These are phyloP conservation scores for Biscutella laevigata DNA, from an alignment of 441 rosid species.

Conservation along the genomic window DNA sequence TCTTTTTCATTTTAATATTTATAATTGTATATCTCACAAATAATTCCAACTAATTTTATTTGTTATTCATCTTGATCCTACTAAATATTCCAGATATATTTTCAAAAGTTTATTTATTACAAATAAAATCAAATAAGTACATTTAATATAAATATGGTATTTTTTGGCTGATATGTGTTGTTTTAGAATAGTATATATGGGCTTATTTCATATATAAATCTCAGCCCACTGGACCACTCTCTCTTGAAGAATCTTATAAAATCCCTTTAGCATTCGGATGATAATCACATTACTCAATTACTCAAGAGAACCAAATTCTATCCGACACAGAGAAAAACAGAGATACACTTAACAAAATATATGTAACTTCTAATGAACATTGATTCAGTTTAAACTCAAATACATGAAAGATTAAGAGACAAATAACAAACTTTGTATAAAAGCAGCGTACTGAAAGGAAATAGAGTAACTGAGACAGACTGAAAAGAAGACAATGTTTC, in stretches of 20 bases:
- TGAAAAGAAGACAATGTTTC: no score
- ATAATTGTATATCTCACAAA: no score
- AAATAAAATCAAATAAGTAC: no score
- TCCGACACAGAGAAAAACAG: neutral
- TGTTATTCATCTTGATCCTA: no score
- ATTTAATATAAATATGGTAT: no score
- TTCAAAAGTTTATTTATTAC: no score
- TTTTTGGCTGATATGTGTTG: no score
- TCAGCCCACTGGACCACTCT: neutral
- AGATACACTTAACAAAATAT: neutral
- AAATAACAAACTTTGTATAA: neutral
- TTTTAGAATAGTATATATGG: no score
- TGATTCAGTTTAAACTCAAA: neutral
- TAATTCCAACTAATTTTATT: no score
- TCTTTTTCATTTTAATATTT: no score
- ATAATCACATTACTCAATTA: neutral
- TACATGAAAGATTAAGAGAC: conserved; percentile 3
- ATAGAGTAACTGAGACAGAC: neutral
- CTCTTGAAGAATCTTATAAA: neutral
- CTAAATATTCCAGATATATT: no score
- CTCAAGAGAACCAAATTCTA: neutral
- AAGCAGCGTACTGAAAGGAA: neutral
- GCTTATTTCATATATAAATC: neutral
- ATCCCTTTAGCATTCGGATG: no score
- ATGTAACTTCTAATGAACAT: neutral